Conservation (phyloP, 257 asterid species). For the Nicotiana tomentosiformis region DNA sequence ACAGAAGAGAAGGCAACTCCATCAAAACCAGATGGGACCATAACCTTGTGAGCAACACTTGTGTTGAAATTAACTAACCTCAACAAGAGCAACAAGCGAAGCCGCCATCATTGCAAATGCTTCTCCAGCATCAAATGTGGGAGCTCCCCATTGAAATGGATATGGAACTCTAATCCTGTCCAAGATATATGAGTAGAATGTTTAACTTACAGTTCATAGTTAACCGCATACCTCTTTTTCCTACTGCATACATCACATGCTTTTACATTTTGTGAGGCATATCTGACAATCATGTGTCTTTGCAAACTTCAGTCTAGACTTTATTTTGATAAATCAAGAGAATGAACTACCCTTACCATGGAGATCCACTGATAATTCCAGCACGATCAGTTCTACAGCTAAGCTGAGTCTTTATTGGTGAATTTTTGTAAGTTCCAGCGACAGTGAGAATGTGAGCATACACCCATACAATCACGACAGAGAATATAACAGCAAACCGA, state of each 20-base stretch:
- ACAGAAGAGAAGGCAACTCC: neutral
- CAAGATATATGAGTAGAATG: neutral
- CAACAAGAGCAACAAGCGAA: conserved; percentile 84
- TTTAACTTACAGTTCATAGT: neutral
- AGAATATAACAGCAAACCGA: conserved; percentile 72
- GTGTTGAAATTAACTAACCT: conserved; percentile 33
- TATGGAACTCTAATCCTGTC: conserved; percentile 89
- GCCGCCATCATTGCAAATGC: conserved; percentile 96
- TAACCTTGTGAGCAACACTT: neutral
- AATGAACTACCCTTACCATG: conserved; percentile 43
- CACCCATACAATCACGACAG: conserved; percentile 78
- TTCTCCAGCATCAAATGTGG: conserved; percentile 87
- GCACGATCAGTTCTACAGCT: conserved; percentile 95
- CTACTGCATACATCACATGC: neutral
- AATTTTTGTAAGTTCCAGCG: conserved; percentile 75
- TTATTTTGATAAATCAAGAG: neutral
- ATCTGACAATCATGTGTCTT: neutral
- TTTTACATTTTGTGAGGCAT: neutral
- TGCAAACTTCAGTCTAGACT: neutral
- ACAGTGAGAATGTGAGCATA: conserved; percentile 80
- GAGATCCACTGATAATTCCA: conserved; percentile 76
- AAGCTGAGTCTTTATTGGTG: conserved; percentile 41
- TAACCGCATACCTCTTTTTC: neutral
- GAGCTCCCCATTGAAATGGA: conserved; percentile 98
- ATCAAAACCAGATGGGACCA: neutral